Base-by-base conservation (phyloP, 495 filamentous ascomycete species). In the Penicillium diatomitis region DNA sequence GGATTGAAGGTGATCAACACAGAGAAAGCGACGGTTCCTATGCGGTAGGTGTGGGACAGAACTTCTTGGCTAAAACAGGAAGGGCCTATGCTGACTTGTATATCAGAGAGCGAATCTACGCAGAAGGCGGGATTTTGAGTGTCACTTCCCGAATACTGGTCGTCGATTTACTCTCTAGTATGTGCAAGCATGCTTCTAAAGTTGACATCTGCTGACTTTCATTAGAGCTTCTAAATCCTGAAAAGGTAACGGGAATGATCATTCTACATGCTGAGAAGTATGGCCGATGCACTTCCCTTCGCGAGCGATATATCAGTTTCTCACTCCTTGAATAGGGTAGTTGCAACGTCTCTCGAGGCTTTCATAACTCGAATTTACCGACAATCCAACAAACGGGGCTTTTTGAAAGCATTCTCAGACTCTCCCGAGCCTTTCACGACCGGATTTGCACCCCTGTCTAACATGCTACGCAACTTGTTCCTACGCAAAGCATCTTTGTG, bases 391-490 rank as follows among this genome's bases (percentile, higher is more conserved):
- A 94, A 92, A 69, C 71, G 58, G 30, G 92, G 92, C 10, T 97
- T 98, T 56, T 77, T 98, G 12, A 98, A 97, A 61, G 91, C 94
- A 6, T 96, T 98, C 55, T 95, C 92, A 0, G 92, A 98, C 57
- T 87, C 83, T 11, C 92, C 92, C 0, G 89, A 97, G 65, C 85
- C 90, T 3, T 96, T 98, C 54, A 87, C 87, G 0, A 80, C 81
- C 2, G 92, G 90, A 3, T 97, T 96, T 63, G 81, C 90, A 5
- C 92, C 94, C 2, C 70, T 98, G 35, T 80, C 86, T 5, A 91
- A 82, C 38, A 95, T 94, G 83, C 83, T 98, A 80, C 79, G 86
- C 29, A 97, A 97, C 53, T 64, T 97, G 27, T 96, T 97, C 58
- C 76, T 98, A 8, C 82, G 86, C 11, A 95, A 89, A 55, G 83